phyloP scores from a whole-genome alignment of 139 green algal genomes.

The Trebouxia sp. region DNA sequence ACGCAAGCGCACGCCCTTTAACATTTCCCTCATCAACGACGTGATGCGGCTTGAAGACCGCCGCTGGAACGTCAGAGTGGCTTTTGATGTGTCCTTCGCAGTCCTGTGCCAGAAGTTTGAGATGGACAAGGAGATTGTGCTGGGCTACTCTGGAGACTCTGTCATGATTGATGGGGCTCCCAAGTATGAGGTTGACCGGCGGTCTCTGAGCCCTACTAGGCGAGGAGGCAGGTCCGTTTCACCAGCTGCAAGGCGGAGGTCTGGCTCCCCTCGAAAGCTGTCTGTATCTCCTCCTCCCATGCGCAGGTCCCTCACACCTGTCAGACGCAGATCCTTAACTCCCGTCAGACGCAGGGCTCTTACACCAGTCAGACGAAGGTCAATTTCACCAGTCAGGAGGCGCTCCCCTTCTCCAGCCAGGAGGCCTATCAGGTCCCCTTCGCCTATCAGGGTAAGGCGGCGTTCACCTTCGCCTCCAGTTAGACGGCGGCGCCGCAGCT shows the following conservation, averaged over 20 bases:
- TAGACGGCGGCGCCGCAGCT: background rate
- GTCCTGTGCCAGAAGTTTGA: slow-evolving; percentile 26
- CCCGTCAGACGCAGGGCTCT: background rate
- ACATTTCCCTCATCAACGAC: slow-evolving; percentile 14
- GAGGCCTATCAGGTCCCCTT: background rate
- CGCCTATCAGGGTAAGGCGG: background rate
- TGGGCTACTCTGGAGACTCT: slow-evolving; percentile 21
- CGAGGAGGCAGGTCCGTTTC: background rate
- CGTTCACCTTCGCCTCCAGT: background rate
- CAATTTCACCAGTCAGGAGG: background rate
- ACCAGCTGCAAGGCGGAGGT: background rate
- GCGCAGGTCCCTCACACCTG: background rate
- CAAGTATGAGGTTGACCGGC: slow-evolving; percentile 10
- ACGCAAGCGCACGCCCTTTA: background rate
- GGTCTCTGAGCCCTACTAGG: background rate
- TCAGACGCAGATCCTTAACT: background rate
- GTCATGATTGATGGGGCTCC: slow-evolving; percentile 11
- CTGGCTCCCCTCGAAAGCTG: too few relatives aligned
- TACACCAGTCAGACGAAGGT: background rate
- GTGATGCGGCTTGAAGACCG: slow-evolving; percentile 13
- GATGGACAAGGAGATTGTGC: slow-evolving; percentile 17
- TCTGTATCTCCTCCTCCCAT: background rate
- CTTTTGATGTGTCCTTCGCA: slow-evolving; percentile 13
- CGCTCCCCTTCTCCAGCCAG: background rate
- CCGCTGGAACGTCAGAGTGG: slow-evolving; percentile 12